These are phyloP conservation scores for Sergeia podlipaevii DNA, from an alignment of 208 protist genomes.

Conservation along the genomic window DNA sequence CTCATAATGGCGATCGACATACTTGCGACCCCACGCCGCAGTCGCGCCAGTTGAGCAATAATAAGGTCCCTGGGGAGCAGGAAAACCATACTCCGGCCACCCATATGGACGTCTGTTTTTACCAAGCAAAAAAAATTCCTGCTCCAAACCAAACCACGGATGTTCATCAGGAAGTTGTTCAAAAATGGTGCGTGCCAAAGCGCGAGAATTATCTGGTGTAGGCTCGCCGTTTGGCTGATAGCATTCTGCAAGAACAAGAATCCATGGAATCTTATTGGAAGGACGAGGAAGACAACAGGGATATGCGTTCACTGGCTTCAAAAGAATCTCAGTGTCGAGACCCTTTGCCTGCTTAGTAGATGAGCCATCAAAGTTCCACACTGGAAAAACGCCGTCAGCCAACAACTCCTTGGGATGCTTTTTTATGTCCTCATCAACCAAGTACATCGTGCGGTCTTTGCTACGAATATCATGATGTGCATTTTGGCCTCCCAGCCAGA, in stretches of 20 bases:
- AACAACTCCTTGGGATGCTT: conserved; percentile 71
- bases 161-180: conserved; percentile 62
- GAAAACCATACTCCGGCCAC: conserved; percentile 90
- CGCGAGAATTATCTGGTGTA: conserved; percentile 90
- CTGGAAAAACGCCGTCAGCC: conserved; percentile 73
- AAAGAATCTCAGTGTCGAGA: conserved; percentile 77
- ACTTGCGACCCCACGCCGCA: conserved; percentile 83
- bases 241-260: conserved; percentile 90
- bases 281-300: conserved; percentile 62
- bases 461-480: conserved; percentile 83
- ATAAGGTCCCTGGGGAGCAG: conserved; percentile 95
- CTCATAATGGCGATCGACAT: conserved; percentile 80
- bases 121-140: conserved; percentile 72
- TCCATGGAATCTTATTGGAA: conserved; percentile 81
- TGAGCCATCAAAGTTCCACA: conserved; percentile 98
- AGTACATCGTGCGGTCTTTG: conserved; percentile 83
- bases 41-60: conserved; percentile 92
- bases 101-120: conserved; percentile 62
- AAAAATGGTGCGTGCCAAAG: conserved; percentile 80
- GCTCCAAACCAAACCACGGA: conserved; percentile 88
- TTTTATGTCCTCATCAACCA: conserved; percentile 37
- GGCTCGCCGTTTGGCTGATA: conserved; percentile 90
- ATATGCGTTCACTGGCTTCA: conserved; percentile 88
- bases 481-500: conserved; percentile 82
- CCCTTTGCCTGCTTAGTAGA: conserved; percentile 78